These are phyloP conservation scores for Leucocoprinus birnbaumii DNA, from an alignment of 768 basidiomycete species.

Conservation along the genomic window DNA sequence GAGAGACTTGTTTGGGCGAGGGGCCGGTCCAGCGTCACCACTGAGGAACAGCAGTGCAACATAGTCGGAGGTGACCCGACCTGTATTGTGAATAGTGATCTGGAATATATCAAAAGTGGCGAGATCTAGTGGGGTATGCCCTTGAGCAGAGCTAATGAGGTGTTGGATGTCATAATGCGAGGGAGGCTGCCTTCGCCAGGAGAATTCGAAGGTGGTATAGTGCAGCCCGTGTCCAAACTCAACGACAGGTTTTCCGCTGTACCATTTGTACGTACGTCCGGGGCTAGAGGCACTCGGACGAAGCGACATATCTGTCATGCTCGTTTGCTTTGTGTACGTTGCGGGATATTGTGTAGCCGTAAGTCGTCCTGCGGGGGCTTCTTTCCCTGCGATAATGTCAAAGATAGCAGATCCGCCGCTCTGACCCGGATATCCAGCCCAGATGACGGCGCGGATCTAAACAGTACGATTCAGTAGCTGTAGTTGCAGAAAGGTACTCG, in stretches of 20 bases:
- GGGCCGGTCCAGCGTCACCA: constrained; percentile 44
- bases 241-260: constrained; percentile 44
- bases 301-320: constrained; percentile 58
- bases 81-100: constrained; percentile 46
- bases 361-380: constrained; percentile 54
- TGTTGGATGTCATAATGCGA: constrained; percentile 36
- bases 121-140: constrained; percentile 32
- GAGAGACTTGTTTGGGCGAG: constrained; percentile 50
- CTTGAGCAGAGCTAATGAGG: constrained; percentile 24
- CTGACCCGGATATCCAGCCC: constrained; percentile 36
- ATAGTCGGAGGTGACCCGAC: constrained; percentile 48
- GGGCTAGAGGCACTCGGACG: constrained; percentile 47
- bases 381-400: constrained; percentile 49
- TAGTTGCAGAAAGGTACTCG: too few species aligned
- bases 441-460: constrained; percentile 50
- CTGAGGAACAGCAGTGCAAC: constrained; percentile 51
- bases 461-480: too few species aligned
- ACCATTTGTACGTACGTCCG: constrained; percentile 61
- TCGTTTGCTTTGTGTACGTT: constrained; percentile 41
- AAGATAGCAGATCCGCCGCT: constrained; percentile 32
- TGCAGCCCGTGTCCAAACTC: constrained; percentile 58
- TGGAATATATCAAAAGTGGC: constrained; percentile 45
- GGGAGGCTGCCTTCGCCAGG: constrained; percentile 33
- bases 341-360: constrained; percentile 53
- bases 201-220: constrained; percentile 45